Evolutionary conservation across 1,284 basidiomycete species (phyloP).

Genomic region (Takashimella tepidaria): DNA sequence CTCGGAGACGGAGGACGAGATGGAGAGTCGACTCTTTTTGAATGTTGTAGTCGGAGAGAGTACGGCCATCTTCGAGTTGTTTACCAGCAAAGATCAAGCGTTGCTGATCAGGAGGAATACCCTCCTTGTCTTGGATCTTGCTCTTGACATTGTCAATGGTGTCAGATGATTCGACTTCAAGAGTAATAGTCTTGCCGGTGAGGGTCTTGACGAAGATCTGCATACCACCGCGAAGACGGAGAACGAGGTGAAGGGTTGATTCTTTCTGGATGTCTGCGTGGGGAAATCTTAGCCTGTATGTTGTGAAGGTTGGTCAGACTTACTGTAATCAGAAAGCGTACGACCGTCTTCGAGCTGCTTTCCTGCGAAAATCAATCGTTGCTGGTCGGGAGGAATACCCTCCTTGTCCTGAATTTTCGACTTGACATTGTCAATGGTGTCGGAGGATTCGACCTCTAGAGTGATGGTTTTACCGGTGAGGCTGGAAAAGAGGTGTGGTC

Average conservation of each 20-base stretch:
- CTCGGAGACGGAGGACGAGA: constrained; percentile 94
- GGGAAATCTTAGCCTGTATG: background rate
- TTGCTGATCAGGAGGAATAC: constrained; percentile 76
- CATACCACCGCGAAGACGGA: constrained; percentile 47
- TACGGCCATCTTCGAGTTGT: constrained; percentile 55
- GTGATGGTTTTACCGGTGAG: constrained; percentile 58
- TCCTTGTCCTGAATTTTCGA: constrained; percentile 58
- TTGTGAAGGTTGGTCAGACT: constrained; percentile 18
- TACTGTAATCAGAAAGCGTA: constrained; percentile 84
- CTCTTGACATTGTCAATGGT: constrained; percentile 54
- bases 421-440: constrained; percentile 61
- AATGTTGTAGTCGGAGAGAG: constrained; percentile 61
- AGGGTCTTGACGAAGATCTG: constrained; percentile 50
- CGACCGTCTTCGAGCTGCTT: constrained; percentile 97
- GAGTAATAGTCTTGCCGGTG: constrained; percentile 49
- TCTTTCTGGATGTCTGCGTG: constrained; percentile 39
- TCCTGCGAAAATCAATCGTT: constrained; percentile 88
- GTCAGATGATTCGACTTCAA: constrained; percentile 51
- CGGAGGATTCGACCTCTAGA: constrained; percentile 56
- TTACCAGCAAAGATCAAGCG: constrained; percentile 62
- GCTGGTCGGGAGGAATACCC: constrained; percentile 86
- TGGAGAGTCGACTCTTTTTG: constrained; percentile 99
- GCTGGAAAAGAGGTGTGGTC: constrained; percentile 48
- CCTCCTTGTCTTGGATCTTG: constrained; percentile 55
- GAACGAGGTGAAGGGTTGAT: constrained; percentile 50